These are phyloP conservation scores for Fusarium hainanense DNA, from an alignment of 2,329 filamentous ascomycete species.

Conservation along the genomic window DNA sequence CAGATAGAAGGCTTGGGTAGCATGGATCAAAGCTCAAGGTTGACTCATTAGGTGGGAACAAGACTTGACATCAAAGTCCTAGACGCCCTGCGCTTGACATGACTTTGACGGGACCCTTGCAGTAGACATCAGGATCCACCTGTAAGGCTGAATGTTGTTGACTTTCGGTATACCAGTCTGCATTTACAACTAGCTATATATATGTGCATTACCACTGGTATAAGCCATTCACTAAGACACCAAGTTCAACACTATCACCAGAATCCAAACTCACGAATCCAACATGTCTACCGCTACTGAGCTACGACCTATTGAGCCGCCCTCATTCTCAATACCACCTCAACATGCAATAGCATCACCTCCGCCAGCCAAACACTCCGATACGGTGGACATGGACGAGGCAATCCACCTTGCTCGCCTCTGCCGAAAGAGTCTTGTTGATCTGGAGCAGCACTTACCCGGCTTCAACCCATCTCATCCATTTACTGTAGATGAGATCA, in stretches of 20 bases:
- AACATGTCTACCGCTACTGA: slow-evolving; percentile 51
- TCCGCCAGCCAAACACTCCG: not conserved
- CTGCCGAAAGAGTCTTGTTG: slow-evolving; percentile 46
- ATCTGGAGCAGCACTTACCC: slow-evolving; percentile 43
- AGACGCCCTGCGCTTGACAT: slow-evolving; percentile 41
- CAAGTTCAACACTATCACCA: not conserved
- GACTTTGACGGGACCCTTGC: not conserved
- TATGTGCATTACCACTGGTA: not conserved
- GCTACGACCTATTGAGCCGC: slow-evolving; percentile 39
- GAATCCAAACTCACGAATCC: not conserved
- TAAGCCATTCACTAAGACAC: not conserved
- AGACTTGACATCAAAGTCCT: not conserved
- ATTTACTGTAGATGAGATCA: slow-evolving; percentile 52
- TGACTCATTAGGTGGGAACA: slow-evolving; percentile 25
- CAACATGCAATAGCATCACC: slow-evolving; percentile 1
- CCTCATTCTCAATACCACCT: slow-evolving; percentile 23
- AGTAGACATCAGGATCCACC: slow-evolving; percentile 22
- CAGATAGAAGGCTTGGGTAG: not conserved
- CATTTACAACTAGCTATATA: slow-evolving; percentile 13
- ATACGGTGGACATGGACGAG: slow-evolving; percentile 42
- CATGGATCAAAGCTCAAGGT: not conserved
- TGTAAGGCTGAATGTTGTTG: slow-evolving; percentile 29
- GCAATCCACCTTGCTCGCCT: slow-evolving; percentile 46
- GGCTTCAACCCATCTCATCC: slow-evolving; percentile 46
- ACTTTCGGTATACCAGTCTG: not conserved